phyloP scores from a whole-genome alignment of 2,329 filamentous ascomycete species.

The Emmonsiellopsis sp. region DNA sequence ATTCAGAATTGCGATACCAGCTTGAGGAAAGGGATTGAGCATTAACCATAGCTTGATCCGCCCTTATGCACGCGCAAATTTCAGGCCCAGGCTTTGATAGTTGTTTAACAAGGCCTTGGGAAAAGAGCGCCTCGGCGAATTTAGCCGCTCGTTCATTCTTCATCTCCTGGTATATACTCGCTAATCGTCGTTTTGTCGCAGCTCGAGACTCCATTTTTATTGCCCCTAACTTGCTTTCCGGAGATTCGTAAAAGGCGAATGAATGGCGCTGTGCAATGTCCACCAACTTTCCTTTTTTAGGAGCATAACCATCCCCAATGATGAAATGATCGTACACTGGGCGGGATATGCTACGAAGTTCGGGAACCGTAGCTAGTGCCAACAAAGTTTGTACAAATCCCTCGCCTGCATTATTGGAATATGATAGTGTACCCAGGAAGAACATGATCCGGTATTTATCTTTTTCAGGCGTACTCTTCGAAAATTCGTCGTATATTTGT shows the following conservation, averaged over 20 bases:
- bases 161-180: neutral
- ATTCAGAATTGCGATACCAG: slow-evolving; percentile 13
- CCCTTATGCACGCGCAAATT: neutral
- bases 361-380: slow-evolving; percentile 19
- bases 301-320: slow-evolving; percentile 11
- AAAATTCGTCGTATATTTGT: slow-evolving; percentile 14
- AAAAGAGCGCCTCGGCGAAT: neutral
- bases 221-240: neutral
- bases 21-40: slow-evolving; percentile 5
- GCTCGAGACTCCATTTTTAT: neutral
- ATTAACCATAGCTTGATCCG: slow-evolving; percentile 1
- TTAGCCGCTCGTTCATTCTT: neutral
- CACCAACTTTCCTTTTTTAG: neutral
- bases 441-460: slow-evolving; percentile 22
- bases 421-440: slow-evolving; percentile 19
- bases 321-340: slow-evolving; percentile 8
- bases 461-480: neutral
- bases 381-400: slow-evolving; percentile 22
- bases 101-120: neutral
- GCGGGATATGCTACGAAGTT: slow-evolving; percentile 8
- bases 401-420: slow-evolving; percentile 13
- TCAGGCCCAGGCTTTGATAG: neutral
- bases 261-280: neutral
- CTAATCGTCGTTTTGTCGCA: neutral
- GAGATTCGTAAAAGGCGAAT: neutral